A percentile compares a stretch with the other conserved stretches of the same genome.
phyloP scores from a whole-genome alignment of 345 rosid genomes.

The Eucalyptus sp. region DNA sequence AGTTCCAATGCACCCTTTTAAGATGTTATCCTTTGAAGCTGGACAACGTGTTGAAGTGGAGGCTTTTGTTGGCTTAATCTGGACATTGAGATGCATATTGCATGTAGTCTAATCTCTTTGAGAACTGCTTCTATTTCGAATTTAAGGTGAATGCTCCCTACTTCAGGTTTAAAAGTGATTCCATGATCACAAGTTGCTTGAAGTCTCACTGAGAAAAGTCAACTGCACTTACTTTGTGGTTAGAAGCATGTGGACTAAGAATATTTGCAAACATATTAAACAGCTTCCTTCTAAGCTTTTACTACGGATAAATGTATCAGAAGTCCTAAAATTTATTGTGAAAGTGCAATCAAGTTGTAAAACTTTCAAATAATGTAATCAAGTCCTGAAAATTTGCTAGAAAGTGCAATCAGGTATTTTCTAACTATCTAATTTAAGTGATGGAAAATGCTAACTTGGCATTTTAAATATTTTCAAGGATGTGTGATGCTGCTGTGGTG shows the following conservation, averaged over 20 bases:
- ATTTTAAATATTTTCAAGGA: not conserved
- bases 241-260: not conserved
- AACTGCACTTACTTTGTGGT: not conserved
- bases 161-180: not conserved
- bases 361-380: not conserved
- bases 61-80: not conserved
- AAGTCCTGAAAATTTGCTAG: not conserved
- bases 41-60: not conserved
- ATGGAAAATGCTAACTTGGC: not conserved
- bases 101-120: not conserved
- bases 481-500: not conserved
- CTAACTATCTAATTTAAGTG: not conserved
- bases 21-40: not conserved
- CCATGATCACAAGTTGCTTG: not conserved
- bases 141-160: not conserved
- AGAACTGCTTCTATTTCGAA: not conserved
- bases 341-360: not conserved
- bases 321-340: not conserved
- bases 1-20: not conserved
- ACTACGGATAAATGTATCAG: not conserved
- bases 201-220: not conserved
- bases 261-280: not conserved
- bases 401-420: not conserved
- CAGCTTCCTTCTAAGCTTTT: not conserved
- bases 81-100: not conserved